Evolutionary conservation across 345 rosid genomes (phyloP).

Genomic region (Bruguiera gymnorhiza): DNA sequence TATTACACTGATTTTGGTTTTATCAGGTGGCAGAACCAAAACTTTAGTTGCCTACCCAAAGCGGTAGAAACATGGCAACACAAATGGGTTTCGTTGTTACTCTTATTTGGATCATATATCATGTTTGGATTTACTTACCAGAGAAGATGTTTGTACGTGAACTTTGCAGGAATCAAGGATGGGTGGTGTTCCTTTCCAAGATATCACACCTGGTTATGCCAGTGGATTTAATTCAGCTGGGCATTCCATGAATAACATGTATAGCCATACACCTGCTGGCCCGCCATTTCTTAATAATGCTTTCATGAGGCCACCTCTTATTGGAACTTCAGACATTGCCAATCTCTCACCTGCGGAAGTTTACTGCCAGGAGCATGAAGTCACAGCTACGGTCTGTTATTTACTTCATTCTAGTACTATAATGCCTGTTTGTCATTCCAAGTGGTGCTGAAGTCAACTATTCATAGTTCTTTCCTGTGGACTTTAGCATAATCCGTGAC

Average conservation of each 20-base stretch:
- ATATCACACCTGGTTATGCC: constrained; percentile 39
- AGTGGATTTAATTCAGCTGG: constrained; percentile 51
- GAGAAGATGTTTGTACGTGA: background rate
- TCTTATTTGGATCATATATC: background rate
- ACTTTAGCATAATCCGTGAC: background rate
- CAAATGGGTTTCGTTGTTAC: background rate
- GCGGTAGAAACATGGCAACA: too few relatives aligned
- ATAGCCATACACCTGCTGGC: constrained; percentile 34
- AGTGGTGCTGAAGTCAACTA: background rate
- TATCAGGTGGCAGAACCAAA: background rate
- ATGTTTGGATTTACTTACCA: background rate
- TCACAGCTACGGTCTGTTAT: constrained; percentile 67
- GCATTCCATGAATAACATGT: constrained; percentile 45
- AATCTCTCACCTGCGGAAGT: constrained; percentile 63
- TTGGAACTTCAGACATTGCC: constrained; percentile 41
- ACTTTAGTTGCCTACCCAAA: background rate
- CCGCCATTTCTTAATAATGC: constrained; percentile 53
- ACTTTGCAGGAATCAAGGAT: constrained; percentile 53
- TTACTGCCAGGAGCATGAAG: constrained; percentile 83
- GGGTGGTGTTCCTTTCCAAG: constrained; percentile 45
- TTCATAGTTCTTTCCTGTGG: background rate
- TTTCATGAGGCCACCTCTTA: constrained; percentile 43
- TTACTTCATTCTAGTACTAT: background rate
- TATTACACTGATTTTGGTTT: background rate
- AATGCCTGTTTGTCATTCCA: background rate